These are phyloP conservation scores for Myxozyma melibiosi DNA, from an alignment of 805 yeast genomes.

Conservation along the genomic window DNA sequence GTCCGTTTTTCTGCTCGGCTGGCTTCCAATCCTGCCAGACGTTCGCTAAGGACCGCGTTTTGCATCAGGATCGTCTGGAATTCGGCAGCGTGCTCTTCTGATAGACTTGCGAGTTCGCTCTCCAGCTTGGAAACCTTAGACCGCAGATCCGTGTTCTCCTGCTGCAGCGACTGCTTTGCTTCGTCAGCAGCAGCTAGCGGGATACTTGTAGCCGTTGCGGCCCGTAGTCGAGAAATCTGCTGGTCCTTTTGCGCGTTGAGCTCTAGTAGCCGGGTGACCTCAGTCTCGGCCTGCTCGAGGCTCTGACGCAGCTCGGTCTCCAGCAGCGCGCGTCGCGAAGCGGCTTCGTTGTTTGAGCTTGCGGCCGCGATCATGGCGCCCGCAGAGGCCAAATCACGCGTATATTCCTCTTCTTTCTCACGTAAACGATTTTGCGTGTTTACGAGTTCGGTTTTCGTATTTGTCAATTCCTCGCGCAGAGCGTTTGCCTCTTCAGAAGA, in stretches of 20 bases:
- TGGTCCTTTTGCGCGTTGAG: background rate
- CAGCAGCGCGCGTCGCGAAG: background rate
- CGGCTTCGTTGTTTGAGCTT: background rate
- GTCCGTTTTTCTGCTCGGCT: background rate
- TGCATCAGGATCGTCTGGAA: slow-evolving; percentile 25
- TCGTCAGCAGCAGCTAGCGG: background rate
- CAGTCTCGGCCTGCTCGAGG: background rate
- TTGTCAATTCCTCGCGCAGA: background rate
- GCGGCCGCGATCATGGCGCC: slow-evolving; percentile 11
- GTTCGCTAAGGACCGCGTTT: slow-evolving; percentile 26
- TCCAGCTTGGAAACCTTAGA: slow-evolving; percentile 5
- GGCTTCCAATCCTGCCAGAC: slow-evolving; percentile 7
- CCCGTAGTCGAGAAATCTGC: slow-evolving; percentile 1
- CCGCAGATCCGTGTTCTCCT: slow-evolving; percentile 8
- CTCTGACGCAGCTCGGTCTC: slow-evolving; percentile 5
- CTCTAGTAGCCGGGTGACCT: background rate
- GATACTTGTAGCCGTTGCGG: background rate
- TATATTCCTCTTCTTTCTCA: slow-evolving; percentile 6
- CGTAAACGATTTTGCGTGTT: background rate
- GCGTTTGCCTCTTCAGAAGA: background rate
- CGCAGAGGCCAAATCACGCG: slow-evolving; percentile 12
- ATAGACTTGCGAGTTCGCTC: slow-evolving; percentile 1
- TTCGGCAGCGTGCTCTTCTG: slow-evolving; percentile 26
- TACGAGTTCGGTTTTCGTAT: background rate
- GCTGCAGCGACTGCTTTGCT: slow-evolving; percentile 1